Conservation (phyloP, 73 alveolate genomes). For the Paramecium primaurelia region DNA sequence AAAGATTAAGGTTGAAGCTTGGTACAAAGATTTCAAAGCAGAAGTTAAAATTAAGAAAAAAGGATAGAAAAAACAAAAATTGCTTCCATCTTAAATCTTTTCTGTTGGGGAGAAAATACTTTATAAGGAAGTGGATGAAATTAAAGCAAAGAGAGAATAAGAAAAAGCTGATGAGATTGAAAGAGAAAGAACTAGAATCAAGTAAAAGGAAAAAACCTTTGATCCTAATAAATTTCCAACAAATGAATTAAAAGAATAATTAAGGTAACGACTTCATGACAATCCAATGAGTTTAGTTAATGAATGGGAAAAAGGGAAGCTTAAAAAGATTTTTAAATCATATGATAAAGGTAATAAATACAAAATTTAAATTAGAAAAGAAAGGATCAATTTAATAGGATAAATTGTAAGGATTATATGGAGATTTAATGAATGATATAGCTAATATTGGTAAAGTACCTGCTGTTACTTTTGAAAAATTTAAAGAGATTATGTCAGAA, state of each 20-base stretch:
- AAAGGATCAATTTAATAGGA: conserved; percentile 80
- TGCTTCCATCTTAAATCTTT: conserved; percentile 72
- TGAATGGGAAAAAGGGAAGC: conserved; percentile 94
- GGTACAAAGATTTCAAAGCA: conserved; percentile 65
- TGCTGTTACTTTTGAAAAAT: conserved; percentile 57
- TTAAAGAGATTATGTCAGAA: conserved; percentile 66
- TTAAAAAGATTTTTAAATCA: conserved; percentile 79
- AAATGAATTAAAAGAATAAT: conserved; percentile 76
- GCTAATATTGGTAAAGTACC: conserved; percentile 88
- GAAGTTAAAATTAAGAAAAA: conserved; percentile 69
- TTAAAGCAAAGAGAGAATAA: conserved; percentile 58
- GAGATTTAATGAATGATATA: conserved; percentile 66
- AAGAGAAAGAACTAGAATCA: conserved; percentile 65
- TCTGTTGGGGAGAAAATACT: conserved; percentile 87
- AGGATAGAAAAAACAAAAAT: conserved; percentile 53
- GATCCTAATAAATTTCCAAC: conserved; percentile 77
- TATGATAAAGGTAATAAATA: conserved; percentile 71
- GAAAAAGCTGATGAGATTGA: conserved; percentile 39
- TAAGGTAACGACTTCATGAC: conserved; percentile 77
- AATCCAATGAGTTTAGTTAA: conserved; percentile 65
- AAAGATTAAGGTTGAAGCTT: conserved; percentile 82
- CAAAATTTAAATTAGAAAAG: conserved; percentile 61
- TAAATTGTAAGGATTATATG: conserved; percentile 71
- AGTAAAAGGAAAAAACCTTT: conserved; percentile 69
- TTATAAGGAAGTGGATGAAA: conserved; percentile 79